Evolutionary conservation across 2,329 filamentous ascomycete genomes (phyloP).

Genomic region (Alternaria angustiovoidea): DNA sequence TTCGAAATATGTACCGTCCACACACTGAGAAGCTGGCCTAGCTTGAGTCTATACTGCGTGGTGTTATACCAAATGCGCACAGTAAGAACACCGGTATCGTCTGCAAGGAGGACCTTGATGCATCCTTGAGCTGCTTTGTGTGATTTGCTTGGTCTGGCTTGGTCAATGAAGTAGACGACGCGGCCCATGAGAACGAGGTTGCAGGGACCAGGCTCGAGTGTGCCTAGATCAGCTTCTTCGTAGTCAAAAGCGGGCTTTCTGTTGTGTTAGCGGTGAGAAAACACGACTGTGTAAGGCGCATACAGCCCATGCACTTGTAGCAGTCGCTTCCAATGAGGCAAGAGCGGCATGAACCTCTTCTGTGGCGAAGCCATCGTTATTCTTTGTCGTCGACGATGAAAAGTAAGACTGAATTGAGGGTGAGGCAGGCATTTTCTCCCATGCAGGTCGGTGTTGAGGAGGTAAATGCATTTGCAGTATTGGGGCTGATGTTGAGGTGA

Average conservation of each 20-base stretch:
- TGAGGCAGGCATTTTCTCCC: constrained; percentile 42
- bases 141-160: constrained; percentile 53
- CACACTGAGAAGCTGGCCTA: constrained; percentile 64
- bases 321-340: constrained; percentile 44
- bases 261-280: constrained; percentile 25
- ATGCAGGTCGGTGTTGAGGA: neutral
- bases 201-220: constrained; percentile 60
- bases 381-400: constrained; percentile 33
- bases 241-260: constrained; percentile 58
- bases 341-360: constrained; percentile 54
- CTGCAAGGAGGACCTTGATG: constrained; percentile 64
- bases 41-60: constrained; percentile 53
- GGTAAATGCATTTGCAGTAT: neutral
- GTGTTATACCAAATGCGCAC: constrained; percentile 63
- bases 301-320: constrained; percentile 29
- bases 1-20: constrained; percentile 66
- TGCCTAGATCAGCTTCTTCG: constrained; percentile 57
- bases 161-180: constrained; percentile 63
- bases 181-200: constrained; percentile 63
- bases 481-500: neutral
- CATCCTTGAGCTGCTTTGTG: constrained; percentile 59
- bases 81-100: constrained; percentile 63
- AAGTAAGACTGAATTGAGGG: constrained; percentile 58
- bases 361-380: constrained; percentile 63
- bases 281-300: neutral